Evolutionary conservation across 768 basidiomycete species (phyloP).

Genomic region (Termitomyces sp.): DNA sequence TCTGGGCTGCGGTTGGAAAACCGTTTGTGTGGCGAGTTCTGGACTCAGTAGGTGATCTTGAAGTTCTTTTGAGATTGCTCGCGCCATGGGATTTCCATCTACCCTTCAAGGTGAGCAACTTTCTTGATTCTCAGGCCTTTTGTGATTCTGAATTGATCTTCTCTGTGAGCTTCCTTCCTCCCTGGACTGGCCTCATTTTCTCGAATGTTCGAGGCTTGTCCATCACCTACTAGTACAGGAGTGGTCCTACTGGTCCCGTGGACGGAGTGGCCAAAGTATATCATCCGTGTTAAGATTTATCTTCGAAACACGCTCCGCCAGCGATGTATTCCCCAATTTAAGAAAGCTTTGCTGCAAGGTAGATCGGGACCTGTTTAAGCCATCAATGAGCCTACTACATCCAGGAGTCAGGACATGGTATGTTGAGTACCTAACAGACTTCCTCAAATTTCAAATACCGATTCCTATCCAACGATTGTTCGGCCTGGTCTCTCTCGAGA

Average conservation of each 20-base stretch:
- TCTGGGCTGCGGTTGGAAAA: background rate
- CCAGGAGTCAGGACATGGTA: background rate
- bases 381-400: background rate
- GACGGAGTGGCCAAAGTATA: background rate
- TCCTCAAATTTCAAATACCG: background rate
- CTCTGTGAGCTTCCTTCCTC: background rate
- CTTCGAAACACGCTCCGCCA: background rate
- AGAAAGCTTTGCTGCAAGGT: background rate
- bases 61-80: background rate
- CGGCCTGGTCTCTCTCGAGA: background rate
- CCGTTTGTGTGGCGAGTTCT: background rate
- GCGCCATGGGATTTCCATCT: background rate
- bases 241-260: too few species aligned
- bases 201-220: background rate
- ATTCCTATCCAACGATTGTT: background rate
- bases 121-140: background rate
- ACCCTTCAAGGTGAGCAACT: background rate
- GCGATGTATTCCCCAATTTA: background rate
- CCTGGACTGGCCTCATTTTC: background rate
- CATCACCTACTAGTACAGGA: background rate
- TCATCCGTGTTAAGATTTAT: background rate
- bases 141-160: background rate
- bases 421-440: background rate
- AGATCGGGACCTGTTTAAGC: background rate
- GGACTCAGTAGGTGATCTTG: background rate